These are phyloP conservation scores for Suillus subluteus DNA, from an alignment of 768 basidiomycete genomes.

Conservation along the genomic window DNA sequence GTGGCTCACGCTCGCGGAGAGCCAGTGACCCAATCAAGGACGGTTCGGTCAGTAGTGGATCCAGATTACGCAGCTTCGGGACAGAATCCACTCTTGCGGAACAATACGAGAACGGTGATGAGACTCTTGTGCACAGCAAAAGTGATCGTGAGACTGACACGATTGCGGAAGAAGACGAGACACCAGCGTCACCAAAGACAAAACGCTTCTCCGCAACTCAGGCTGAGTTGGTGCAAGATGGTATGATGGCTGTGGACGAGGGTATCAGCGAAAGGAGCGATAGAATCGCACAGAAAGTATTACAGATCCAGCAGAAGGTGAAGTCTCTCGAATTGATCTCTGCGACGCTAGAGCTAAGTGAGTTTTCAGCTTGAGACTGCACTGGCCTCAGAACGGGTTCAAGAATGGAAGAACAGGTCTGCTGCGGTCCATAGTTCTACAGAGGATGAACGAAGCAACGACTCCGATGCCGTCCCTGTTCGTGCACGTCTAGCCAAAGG, in stretches of 20 bases:
- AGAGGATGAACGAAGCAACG: slow-evolving; percentile 61
- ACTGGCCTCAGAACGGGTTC: slow-evolving; percentile 57
- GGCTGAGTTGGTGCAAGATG: slow-evolving; percentile 67
- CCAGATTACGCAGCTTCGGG: slow-evolving; percentile 67
- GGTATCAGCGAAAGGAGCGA: slow-evolving; percentile 85
- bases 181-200: slow-evolving; percentile 51
- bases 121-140: slow-evolving; percentile 38
- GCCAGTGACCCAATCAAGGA: slow-evolving; percentile 61
- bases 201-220: slow-evolving; percentile 82
- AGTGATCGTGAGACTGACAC: slow-evolving; percentile 52
- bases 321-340: slow-evolving; percentile 20
- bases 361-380: slow-evolving; percentile 71
- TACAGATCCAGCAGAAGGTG: slow-evolving; percentile 92
- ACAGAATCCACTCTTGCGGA: slow-evolving; percentile 85
- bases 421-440: slow-evolving; percentile 28
- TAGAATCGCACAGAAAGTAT: slow-evolving; percentile 84
- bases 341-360: slow-evolving; percentile 12
- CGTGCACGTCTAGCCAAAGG: slow-evolving; percentile 46
- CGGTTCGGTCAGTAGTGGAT: slow-evolving; percentile 25
- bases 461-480: slow-evolving; percentile 48
- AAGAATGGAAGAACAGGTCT: slow-evolving; percentile 36
- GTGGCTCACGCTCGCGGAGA: slow-evolving; percentile 57
- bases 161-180: slow-evolving; percentile 61
- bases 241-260: slow-evolving; percentile 86
- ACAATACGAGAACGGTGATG: slow-evolving; percentile 53